phyloP scores from a whole-genome alignment of 2,329 filamentous ascomycete species.

The Pseudogymnoascus sp. region DNA sequence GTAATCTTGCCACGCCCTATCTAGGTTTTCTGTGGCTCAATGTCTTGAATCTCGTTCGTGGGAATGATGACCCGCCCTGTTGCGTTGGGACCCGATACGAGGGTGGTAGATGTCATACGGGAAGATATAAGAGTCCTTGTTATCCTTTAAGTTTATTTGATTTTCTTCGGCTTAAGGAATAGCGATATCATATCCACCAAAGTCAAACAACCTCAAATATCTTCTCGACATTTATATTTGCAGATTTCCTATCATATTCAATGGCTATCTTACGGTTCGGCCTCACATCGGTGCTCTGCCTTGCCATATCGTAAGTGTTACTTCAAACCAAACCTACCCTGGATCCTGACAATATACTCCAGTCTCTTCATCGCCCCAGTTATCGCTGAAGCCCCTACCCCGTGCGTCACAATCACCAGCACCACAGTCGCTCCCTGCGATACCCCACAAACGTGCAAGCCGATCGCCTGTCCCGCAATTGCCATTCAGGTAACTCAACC shows the following conservation, averaged over 20 bases:
- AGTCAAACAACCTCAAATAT: not conserved
- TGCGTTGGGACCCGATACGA: not conserved
- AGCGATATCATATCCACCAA: not conserved
- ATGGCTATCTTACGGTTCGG: not conserved
- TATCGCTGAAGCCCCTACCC: not conserved
- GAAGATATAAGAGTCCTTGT: not conserved
- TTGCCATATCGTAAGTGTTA: not conserved
- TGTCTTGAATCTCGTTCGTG: not conserved
- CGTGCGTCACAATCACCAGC: not conserved
- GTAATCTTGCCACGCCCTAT: not conserved
- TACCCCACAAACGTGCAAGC: not conserved
- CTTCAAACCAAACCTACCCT: not conserved
- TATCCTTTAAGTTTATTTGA: not conserved
- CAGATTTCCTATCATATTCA: not conserved
- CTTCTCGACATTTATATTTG: not conserved
- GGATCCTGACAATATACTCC: not conserved
- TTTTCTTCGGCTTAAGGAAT: not conserved
- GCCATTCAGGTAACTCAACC: not conserved
- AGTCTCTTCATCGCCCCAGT: not conserved
- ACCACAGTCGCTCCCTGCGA: not conserved
- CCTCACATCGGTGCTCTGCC: not conserved
- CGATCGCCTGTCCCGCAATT: not conserved
- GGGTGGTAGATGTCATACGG: not conserved
- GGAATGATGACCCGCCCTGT: not conserved
- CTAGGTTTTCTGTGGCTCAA: not conserved